Evolutionary conservation across 495 filamentous ascomycete species (phyloP).

Genomic region (Pyrenula massariospora): DNA sequence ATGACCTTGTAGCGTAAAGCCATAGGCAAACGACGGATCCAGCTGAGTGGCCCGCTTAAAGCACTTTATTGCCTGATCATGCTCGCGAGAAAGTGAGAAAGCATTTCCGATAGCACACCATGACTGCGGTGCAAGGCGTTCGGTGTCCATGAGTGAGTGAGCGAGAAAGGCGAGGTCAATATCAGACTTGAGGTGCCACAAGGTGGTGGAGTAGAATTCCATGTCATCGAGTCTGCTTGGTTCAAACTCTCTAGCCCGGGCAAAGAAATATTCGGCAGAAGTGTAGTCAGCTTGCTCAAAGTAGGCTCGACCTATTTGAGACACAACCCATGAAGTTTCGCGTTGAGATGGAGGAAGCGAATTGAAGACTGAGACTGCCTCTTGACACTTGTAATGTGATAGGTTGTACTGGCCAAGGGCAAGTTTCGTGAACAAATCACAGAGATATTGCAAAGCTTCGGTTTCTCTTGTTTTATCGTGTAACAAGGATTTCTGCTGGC

Average conservation of each 20-base stretch:
- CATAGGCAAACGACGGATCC: conserved; percentile 84
- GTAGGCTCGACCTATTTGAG: conserved; percentile 77
- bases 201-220: conserved; percentile 94
- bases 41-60: conserved; percentile 92
- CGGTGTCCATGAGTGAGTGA: conserved; percentile 75
- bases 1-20: conserved; percentile 89
- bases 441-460: conserved; percentile 62
- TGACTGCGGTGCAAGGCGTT: conserved; percentile 79
- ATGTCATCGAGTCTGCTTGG: conserved; percentile 80
- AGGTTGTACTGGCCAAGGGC: conserved; percentile 67
- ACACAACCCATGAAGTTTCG: conserved; percentile 90
- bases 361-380: conserved; percentile 61
- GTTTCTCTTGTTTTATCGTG: conserved; percentile 46
- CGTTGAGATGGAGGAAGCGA: conserved; percentile 61
- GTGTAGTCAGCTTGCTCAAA: conserved; percentile 79
- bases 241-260: conserved; percentile 58
- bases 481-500: neutral
- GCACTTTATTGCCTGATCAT: conserved; percentile 86
- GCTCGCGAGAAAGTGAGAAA: conserved; percentile 88
- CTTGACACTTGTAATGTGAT: conserved; percentile 63
- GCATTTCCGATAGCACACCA: conserved; percentile 95
- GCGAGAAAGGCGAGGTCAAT: conserved; percentile 83
- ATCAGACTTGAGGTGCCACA: conserved; percentile 91
- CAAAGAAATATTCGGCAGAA: conserved; percentile 78
- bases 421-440: conserved; percentile 77